phyloP scores from a whole-genome alignment of 129 eudicot genomes.

The Apium graveolens region DNA sequence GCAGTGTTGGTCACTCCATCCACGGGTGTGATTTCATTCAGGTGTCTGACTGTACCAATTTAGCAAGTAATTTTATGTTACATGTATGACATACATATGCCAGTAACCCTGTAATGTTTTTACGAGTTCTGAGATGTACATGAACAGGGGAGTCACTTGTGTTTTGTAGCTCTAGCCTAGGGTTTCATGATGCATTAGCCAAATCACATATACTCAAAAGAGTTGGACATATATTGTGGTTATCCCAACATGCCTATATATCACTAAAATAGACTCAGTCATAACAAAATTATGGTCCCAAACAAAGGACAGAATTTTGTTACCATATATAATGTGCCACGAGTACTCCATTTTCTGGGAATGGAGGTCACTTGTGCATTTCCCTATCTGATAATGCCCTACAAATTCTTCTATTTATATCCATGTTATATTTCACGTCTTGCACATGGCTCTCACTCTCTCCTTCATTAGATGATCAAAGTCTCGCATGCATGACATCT shows the following conservation, averaged over 20 bases:
- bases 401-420: not conserved
- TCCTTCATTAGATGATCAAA: not conserved
- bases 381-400: not conserved
- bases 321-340: not conserved
- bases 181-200: not conserved
- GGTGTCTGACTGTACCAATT: not conserved
- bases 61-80: too few relatives aligned
- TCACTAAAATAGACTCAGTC: not conserved
- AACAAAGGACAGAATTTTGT: not conserved
- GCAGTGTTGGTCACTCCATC: too few relatives aligned
- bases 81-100: not conserved
- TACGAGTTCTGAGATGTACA: not conserved
- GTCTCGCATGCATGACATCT: not conserved
- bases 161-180: not conserved
- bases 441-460: not conserved
- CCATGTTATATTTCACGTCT: not conserved
- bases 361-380: conserved; percentile 1
- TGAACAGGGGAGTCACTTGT: too few relatives aligned
- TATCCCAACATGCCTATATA: not conserved
- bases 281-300: conserved; percentile 1
- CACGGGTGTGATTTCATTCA: not conserved
- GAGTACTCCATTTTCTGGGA: not conserved
- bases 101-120: not conserved
- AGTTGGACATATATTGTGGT: not conserved
- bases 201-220: not conserved